phyloP scores from a whole-genome alignment of 257 asterid genomes.

The Ocimum tenuiflorum region DNA sequence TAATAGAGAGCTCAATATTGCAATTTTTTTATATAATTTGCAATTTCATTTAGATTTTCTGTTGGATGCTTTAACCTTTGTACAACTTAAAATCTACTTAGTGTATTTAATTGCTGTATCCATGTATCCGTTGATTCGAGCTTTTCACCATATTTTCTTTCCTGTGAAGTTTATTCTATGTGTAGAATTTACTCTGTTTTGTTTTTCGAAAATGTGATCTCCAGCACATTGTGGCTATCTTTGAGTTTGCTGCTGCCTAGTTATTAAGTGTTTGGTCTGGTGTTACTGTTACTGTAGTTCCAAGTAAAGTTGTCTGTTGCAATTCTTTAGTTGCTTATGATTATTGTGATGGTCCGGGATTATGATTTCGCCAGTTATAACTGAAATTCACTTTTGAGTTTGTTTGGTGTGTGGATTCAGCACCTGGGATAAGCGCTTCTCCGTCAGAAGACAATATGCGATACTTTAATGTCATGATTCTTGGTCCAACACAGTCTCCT shows the following conservation, averaged over 20 bases:
- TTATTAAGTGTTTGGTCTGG: neutral
- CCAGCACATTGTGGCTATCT: neutral
- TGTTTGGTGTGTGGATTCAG: slow-evolving; percentile 45
- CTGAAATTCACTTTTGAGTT: slow-evolving; percentile 13
- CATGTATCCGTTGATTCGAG: neutral
- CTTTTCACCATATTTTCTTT: neutral
- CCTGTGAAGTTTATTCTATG: neutral
- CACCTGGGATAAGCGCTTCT: slow-evolving; percentile 99
- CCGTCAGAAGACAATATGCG: slow-evolving; percentile 99
- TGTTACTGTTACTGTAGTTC: neutral
- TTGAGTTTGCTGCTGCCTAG: neutral
- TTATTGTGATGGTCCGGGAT: neutral
- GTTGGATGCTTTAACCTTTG: neutral
- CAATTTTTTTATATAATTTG: neutral
- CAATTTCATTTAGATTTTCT: neutral
- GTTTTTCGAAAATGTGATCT: neutral
- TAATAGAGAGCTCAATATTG: neutral
- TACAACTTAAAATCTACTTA: neutral
- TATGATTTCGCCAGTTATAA: neutral
- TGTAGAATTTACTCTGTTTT: neutral
- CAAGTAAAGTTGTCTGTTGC: neutral
- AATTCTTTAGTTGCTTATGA: neutral
- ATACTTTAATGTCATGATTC: slow-evolving; percentile 96
- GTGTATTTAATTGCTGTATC: neutral
- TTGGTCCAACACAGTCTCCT: slow-evolving; percentile 97